Conservation (phyloP, 108 stramenopile species). For the Skeletonema grethae region DNA sequence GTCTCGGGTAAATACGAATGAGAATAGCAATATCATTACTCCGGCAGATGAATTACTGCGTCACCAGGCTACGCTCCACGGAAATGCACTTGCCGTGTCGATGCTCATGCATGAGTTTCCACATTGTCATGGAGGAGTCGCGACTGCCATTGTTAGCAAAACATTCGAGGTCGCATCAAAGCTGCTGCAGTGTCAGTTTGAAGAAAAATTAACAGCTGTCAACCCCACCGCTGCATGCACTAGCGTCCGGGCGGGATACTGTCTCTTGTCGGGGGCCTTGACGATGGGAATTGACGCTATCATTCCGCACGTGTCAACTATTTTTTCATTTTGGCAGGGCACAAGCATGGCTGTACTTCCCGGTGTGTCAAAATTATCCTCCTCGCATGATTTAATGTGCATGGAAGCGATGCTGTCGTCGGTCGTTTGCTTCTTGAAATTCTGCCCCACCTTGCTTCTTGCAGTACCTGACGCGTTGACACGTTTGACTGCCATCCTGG, state of each 20-base stretch:
- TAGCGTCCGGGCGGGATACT: constrained; percentile 78
- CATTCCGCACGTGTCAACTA: constrained; percentile 51
- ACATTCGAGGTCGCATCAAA: constrained; percentile 66
- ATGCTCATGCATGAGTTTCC: constrained; percentile 74
- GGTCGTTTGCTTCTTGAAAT: constrained; percentile 72
- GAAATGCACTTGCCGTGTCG: constrained; percentile 67
- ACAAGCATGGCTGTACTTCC: constrained; percentile 40
- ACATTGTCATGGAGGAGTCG: constrained; percentile 67
- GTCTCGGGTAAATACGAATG: neutral
- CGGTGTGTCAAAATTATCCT: constrained; percentile 49
- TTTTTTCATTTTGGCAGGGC: constrained; percentile 76
- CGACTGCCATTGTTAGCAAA: constrained; percentile 53
- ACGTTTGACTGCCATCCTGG: constrained; percentile 65
- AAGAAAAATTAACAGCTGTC: constrained; percentile 55
- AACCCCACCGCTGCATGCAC: constrained; percentile 72
- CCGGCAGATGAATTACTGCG: constrained; percentile 29
- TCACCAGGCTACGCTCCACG: constrained; percentile 77
- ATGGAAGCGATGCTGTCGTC: constrained; percentile 73
- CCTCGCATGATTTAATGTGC: constrained; percentile 72
- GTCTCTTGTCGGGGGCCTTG: constrained; percentile 68
- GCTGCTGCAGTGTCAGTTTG: constrained; percentile 60
- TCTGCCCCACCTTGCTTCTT: constrained; percentile 73
- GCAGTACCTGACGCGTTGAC: constrained; percentile 84
- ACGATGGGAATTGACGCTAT: constrained; percentile 68
- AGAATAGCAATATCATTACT: neutral